Percentiles rank a stretch among this genome's conserved stretches.
These are phyloP conservation scores for Tinospora cordifolia DNA, from an alignment of 164 flowering plant species.

Conservation along the genomic window DNA sequence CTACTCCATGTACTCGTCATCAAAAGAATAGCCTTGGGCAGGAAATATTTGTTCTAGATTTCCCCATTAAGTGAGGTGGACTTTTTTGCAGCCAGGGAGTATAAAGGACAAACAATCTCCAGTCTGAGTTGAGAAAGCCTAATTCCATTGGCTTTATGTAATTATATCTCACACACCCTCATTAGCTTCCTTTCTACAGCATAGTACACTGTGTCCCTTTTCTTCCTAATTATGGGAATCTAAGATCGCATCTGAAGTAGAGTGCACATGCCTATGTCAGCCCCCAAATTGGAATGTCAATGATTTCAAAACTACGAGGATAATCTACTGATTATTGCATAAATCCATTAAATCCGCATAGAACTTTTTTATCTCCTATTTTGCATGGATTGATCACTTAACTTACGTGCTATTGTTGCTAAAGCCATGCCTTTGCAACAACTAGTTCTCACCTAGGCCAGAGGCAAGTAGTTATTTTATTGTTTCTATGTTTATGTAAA, in stretches of 20 bases:
- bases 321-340: neutral
- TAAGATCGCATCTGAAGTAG: neutral
- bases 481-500: too few relatives aligned
- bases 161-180: neutral
- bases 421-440: too few relatives aligned
- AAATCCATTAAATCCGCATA: too few relatives aligned
- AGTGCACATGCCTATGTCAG: too few relatives aligned
- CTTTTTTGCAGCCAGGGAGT: neutral
- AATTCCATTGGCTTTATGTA: neutral
- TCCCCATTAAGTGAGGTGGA: neutral
- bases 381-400: too few relatives aligned
- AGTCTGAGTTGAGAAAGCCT: neutral
- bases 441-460: too few relatives aligned
- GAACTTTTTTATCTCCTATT: too few relatives aligned
- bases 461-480: too few relatives aligned
- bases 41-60: neutral
- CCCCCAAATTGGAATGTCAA: neutral
- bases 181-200: neutral
- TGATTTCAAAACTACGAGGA: neutral
- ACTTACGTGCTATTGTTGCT: too few relatives aligned
- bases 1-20: neutral
- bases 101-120: neutral
- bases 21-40: neutral
- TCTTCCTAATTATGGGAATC: neutral
- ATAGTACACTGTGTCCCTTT: neutral